Conservation (phyloP, 306 rosid genomes). For the Gynostemma pentaphyllum region DNA sequence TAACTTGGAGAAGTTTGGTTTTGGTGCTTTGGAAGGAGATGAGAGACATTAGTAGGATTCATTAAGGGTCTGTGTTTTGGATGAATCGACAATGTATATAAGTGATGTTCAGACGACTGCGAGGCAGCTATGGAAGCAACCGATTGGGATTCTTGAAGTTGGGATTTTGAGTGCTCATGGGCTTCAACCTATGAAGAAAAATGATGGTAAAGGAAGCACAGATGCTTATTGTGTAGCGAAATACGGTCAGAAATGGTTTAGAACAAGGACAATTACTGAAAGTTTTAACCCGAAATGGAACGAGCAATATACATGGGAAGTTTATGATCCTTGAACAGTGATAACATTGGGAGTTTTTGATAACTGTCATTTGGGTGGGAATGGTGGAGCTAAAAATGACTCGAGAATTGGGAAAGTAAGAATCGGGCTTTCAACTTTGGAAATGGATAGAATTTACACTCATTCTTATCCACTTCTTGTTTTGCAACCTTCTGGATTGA, state of each 20-base stretch:
- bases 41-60: constrained; percentile 37
- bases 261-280: constrained; percentile 58
- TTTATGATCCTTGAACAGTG: constrained; percentile 58
- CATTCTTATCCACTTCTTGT: constrained; percentile 61
- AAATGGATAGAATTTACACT: constrained; percentile 73
- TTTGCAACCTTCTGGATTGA: constrained; percentile 43
- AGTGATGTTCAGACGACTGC: constrained; percentile 77
- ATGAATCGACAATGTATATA: constrained; percentile 68
- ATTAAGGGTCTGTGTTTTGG: constrained; percentile 63
- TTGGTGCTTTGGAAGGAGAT: constrained; percentile 61
- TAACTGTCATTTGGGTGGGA: constrained; percentile 55
- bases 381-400: constrained; percentile 31
- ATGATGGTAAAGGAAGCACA: constrained; percentile 39
- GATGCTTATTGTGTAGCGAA: constrained; percentile 78
- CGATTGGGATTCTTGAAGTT: constrained; percentile 74
- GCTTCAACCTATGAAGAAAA: constrained; percentile 52
- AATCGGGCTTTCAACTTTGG: constrained; percentile 68
- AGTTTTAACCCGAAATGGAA: constrained; percentile 56
- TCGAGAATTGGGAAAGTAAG: constrained; percentile 65
- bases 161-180: constrained; percentile 86
- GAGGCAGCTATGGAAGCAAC: constrained; percentile 74
- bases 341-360: constrained; percentile 67
- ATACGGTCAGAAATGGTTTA: constrained; percentile 76
- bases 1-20: constrained; percentile 57
- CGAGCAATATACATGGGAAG: constrained; percentile 65